Base-by-base conservation (phyloP, 2,329 filamentous ascomycete species). In the Periconia sp. region DNA sequence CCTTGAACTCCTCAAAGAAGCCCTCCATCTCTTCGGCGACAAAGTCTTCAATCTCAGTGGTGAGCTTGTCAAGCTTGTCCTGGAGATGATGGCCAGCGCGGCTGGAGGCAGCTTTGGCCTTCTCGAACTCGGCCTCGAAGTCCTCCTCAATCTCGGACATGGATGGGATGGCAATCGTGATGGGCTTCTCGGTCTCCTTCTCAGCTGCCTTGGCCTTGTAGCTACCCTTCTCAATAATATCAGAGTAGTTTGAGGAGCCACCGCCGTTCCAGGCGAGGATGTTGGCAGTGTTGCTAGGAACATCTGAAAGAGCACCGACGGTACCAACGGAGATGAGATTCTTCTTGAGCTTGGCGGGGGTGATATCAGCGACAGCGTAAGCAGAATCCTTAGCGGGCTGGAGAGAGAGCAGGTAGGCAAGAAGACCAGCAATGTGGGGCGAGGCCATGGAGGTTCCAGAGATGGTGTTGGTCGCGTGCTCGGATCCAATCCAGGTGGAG, bases 391-490 rank as follows among this genome's bases (percentile, higher is more conserved):
- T 82, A 56, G 88, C 78, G 35, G 94, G 94, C 78, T 97, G 92
- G 43, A 99, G 90, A 56, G 94, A 99, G 48, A 99, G 86, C 77
- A 95, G 89, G 83, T 99, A 99, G 77, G 94, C 94, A 64, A 97
- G 80, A 54, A 99, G 90, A 83, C 94, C 94, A 69, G 86, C 87
- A 70, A 99, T 88, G 75, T 99, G 94, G 61, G 94, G 94, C 52
- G 94, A 97, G 52, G 94, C 94, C 94, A 99, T 99, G 41, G 94
- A 99, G 57, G 94, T 99, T 73, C 94, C 94, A 29, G 92, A 97
- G 79, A 99, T 99, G 77, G 90, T 96, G 86, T 99, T 99, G 79
- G 90, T 84, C 66, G 94, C 92, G 66, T 92, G 86, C 75, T 94
- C 88, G 84, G 87, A 92, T 71, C 95, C 94, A 65, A 95, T 96